Evolutionary conservation across 768 basidiomycete species (phyloP), one percentile per base, ranked within the genome.

Genomic region (Leccinum ochraceum): DNA sequence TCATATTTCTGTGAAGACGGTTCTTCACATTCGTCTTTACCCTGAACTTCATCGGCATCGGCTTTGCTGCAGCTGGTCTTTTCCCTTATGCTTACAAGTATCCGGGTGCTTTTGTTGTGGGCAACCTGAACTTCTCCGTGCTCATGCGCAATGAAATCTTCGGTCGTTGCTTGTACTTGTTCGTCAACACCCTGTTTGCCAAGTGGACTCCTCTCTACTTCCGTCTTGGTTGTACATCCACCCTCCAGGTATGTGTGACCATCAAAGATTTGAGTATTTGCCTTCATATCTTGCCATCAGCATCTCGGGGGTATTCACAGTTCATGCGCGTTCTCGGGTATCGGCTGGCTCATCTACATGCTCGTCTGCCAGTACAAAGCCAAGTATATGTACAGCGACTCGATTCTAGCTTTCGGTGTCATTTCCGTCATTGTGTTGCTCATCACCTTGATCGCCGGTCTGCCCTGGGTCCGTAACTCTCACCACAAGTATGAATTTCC

Each of bases 61-160:
- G 80, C 36, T 75, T 91, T 3, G 86, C 92, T 7, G 82, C 82
- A 6, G 77, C 80, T 28, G 85, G 83, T 17, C 80, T 81, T 55
- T 94, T 88, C 86, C 78, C 79, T 22, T 94, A 94, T 67, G 84
- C 89, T 4, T 75, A 78, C 17, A 73, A 77, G 58, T 88, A 88
- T 66, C 82, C 86, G 17, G 86, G 89, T 65, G 88, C 89, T 11
- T 80, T 91, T 59, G 87, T 88, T 9, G 78, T 88, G 6, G 92
- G 89, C 0, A 94, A 94, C 65, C 73, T 94, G 53, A 83, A 86
- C 64, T 75, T 83, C 26, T 84, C 90, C 6, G 85, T 93, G 58
- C 79, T 94, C 22, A 84, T 90, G 79, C 81, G 92, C 22, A 94
- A 94, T 66, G 92, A 94, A 65, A 77, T 92, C 2, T 93, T 93